These are phyloP conservation scores for Talaromyces amestolkiae DNA, from an alignment of 2,329 filamentous ascomycete genomes.

Conservation along the genomic window DNA sequence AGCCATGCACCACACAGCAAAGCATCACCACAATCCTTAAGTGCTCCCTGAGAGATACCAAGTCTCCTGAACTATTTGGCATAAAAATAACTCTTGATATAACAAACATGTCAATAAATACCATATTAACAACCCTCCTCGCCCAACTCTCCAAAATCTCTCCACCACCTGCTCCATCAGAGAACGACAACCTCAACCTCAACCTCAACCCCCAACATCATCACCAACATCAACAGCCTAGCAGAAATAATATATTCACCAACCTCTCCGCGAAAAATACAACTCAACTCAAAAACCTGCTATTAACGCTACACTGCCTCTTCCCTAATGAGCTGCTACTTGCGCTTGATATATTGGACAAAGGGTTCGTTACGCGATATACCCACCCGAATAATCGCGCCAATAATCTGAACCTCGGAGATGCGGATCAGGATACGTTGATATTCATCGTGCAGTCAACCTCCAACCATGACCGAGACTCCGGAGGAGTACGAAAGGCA, in stretches of 20 bases:
- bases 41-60: no score
- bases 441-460: slow-evolving; percentile 67
- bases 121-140: slow-evolving; percentile 15
- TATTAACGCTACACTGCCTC: slow-evolving; percentile 80
- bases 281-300: slow-evolving; percentile 48
- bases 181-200: not conserved
- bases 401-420: slow-evolving; percentile 9
- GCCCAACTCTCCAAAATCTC: slow-evolving; percentile 16
- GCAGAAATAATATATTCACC: slow-evolving; percentile 23
- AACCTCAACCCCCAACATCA: not conserved
- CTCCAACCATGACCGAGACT: slow-evolving; percentile 20
- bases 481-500: slow-evolving; percentile 26
- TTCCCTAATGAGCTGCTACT: slow-evolving; percentile 79
- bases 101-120: not conserved
- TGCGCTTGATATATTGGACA: slow-evolving; percentile 83
- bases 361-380: slow-evolving; percentile 64
- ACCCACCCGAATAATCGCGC: slow-evolving; percentile 24
- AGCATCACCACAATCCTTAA: not conserved
- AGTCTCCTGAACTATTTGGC: no score
- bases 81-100: not conserved
- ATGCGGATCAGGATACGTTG: slow-evolving; percentile 5
- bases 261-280: not conserved
- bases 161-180: not conserved
- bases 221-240: slow-evolving; percentile 17
- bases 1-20: not conserved